phyloP scores from a whole-genome alignment of 108 stramenopile genomes.

The Cyclotella cryptica region DNA sequence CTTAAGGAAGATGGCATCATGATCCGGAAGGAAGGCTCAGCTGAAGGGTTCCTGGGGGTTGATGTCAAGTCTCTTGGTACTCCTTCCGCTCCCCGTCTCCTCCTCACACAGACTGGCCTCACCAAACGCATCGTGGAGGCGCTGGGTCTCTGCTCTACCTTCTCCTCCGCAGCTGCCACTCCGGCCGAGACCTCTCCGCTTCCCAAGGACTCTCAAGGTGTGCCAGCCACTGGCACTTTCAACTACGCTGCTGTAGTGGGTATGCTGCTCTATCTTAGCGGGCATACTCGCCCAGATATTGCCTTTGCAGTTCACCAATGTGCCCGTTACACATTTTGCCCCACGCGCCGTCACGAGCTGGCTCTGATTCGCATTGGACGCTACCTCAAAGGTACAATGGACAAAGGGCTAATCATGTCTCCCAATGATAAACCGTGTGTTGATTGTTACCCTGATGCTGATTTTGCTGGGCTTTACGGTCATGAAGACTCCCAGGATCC shows the following conservation, averaged over 20 bases:
- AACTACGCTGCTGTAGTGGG: background rate
- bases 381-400: background rate
- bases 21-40: background rate
- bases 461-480: no score
- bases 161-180: background rate
- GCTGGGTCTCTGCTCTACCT: background rate
- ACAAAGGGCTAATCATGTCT: background rate
- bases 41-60: slow-evolving; percentile 45
- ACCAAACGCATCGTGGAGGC: slow-evolving; percentile 5
- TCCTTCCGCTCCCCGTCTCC: slow-evolving; percentile 7
- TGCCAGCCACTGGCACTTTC: background rate
- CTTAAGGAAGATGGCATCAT: background rate
- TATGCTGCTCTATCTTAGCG: background rate
- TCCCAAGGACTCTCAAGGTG: slow-evolving; percentile 15
- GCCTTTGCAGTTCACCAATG: background rate
- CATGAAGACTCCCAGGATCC: no score
- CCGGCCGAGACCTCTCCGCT: slow-evolving; percentile 5
- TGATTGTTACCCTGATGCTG: no score
- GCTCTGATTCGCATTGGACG: background rate
- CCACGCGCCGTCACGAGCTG: background rate
- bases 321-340: background rate
- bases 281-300: background rate
- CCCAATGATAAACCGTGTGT: background rate
- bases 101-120: slow-evolving; percentile 46
- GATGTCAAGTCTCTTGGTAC: slow-evolving; percentile 28